These are phyloP conservation scores for Aspergillus avenaceus DNA, from an alignment of 495 filamentous ascomycete species.

Conservation along the genomic window DNA sequence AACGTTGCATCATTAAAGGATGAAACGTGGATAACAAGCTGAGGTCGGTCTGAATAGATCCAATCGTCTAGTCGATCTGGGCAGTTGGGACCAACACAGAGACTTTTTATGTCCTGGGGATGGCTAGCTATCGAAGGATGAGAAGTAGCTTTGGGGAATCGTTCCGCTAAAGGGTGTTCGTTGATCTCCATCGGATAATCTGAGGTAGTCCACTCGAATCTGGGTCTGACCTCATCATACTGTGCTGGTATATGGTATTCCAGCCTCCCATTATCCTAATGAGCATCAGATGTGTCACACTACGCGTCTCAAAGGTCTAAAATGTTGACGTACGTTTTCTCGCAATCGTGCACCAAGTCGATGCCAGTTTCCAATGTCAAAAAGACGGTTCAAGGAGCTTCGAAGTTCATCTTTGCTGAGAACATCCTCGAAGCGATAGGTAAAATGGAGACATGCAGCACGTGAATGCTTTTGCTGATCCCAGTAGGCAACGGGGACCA, in stretches of 20 bases:
- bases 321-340: slow-evolving; percentile 5
- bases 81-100: slow-evolving; percentile 16
- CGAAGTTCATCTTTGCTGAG: slow-evolving; percentile 40
- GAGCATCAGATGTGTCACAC: too few relatives aligned
- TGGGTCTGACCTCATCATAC: slow-evolving; percentile 27
- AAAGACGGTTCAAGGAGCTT: slow-evolving; percentile 27
- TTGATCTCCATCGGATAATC: slow-evolving; percentile 17
- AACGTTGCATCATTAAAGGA: slow-evolving; percentile 45
- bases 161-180: slow-evolving; percentile 26
- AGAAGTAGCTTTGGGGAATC: slow-evolving; percentile 18
- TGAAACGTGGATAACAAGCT: slow-evolving; percentile 42
- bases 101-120: slow-evolving; percentile 15
- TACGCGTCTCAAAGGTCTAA: not conserved
- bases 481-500: not conserved
- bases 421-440: slow-evolving; percentile 44
- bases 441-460: not conserved
- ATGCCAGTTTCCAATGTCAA: slow-evolving; percentile 37
- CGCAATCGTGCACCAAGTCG: slow-evolving; percentile 42
- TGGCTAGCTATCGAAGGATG: slow-evolving; percentile 12
- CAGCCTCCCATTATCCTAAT: slow-evolving; percentile 21
- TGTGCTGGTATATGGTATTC: slow-evolving; percentile 40
- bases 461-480: not conserved
- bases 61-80: slow-evolving; percentile 32
- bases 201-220: slow-evolving; percentile 27
- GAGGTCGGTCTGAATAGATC: slow-evolving; percentile 40